Evolutionary conservation across 2,329 filamentous ascomycete genomes (phyloP).

Genomic region (Verticillium nonalfalfae): DNA sequence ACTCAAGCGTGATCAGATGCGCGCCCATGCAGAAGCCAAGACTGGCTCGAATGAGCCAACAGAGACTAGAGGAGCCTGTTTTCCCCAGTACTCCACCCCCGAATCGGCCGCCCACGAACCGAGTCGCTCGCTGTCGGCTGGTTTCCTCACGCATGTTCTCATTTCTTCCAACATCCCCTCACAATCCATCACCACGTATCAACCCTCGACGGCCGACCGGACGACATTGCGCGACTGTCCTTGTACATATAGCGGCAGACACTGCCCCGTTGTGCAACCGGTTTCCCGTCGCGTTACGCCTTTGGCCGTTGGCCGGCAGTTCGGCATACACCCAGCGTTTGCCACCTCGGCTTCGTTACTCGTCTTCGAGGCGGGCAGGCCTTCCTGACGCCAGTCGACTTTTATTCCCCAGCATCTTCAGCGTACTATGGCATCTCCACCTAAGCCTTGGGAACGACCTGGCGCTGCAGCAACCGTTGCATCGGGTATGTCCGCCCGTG

Average conservation of each 20-base stretch:
- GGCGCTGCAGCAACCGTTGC: slow-evolving; percentile 45
- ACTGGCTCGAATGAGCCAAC: background rate
- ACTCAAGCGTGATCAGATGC: background rate
- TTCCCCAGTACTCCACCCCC: background rate
- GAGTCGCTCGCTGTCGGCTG: background rate
- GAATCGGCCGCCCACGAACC: background rate
- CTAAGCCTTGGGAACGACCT: slow-evolving; percentile 93
- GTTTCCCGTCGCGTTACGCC: background rate
- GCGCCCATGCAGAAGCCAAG: background rate
- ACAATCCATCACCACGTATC: background rate
- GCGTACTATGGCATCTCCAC: slow-evolving; percentile 65
- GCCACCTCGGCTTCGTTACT: background rate
- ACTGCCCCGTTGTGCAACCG: background rate
- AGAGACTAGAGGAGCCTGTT: background rate
- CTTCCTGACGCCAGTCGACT: background rate
- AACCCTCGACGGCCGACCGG: background rate
- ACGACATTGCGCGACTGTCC: background rate
- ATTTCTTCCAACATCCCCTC: background rate
- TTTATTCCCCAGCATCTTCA: background rate
- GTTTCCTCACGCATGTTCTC: background rate
- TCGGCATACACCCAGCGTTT: background rate
- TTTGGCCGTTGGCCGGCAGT: background rate
- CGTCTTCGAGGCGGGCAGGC: background rate
- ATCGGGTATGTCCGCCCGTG: slow-evolving; percentile 36
- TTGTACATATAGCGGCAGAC: background rate